These are phyloP conservation scores for Tetramitus jugosus DNA, from an alignment of 208 protist species.

Conservation along the genomic window DNA sequence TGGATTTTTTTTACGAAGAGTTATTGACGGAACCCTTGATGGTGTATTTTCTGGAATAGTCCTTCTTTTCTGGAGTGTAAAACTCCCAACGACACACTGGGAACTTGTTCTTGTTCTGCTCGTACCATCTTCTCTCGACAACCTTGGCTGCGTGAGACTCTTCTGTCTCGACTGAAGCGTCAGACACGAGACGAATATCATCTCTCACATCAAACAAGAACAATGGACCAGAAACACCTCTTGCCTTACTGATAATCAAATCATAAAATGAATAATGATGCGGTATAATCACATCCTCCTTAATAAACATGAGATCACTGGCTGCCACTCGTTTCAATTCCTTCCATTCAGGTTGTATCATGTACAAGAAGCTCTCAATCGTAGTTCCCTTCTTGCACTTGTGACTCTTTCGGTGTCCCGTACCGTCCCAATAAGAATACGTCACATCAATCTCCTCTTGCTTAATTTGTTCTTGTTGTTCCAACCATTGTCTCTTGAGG, in stretches of 20 bases:
- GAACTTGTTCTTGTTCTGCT: conserved; percentile 75
- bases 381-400: conserved; percentile 51
- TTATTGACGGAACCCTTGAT: no score
- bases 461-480: conserved; percentile 57
- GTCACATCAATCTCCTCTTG: conserved; percentile 55
- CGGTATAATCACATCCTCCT: conserved; percentile 76
- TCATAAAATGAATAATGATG: conserved; percentile 75
- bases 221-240: conserved; percentile 64
- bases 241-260: conserved; percentile 62
- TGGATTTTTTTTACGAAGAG: no score
- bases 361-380: conserved; percentile 56
- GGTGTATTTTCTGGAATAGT: no score
- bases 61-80: conserved; percentile 53
- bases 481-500: conserved; percentile 49
- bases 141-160: conserved; percentile 60
- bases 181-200: conserved; percentile 55
- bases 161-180: conserved; percentile 61
- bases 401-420: conserved; percentile 51
- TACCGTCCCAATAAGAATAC: conserved; percentile 66
- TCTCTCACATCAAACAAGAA: conserved; percentile 73
- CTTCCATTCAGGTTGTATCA: conserved; percentile 48
- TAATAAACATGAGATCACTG: conserved; percentile 67
- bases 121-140: conserved; percentile 57
- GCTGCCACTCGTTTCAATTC: conserved; percentile 47
- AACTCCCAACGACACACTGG: conserved; percentile 64